These are phyloP conservation scores for Colletotrichum shisoi DNA, from an alignment of 2,329 filamentous ascomycete species.

Conservation along the genomic window DNA sequence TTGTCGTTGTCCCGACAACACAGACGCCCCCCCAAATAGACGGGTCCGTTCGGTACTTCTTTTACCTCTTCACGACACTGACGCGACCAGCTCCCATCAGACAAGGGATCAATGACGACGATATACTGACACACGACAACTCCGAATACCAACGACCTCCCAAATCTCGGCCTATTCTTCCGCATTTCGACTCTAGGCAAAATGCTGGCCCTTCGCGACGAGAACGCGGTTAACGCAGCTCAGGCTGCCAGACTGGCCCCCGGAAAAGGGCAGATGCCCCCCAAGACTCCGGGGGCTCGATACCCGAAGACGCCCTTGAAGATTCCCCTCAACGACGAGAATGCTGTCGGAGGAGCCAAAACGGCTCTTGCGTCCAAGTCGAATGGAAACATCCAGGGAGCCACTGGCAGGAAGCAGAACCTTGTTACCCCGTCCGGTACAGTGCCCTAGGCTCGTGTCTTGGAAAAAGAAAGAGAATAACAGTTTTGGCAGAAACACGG, in stretches of 20 bases:
- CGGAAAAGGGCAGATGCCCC: constrained; percentile 55
- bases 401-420: constrained; percentile 36
- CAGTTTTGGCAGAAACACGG: constrained; percentile 61
- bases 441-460: constrained; percentile 22
- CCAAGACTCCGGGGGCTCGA: constrained; percentile 81
- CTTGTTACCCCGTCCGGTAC: constrained; percentile 40
- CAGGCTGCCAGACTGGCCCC: constrained; percentile 38
- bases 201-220: constrained; percentile 40
- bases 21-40: constrained; percentile 30
- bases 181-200: constrained; percentile 8
- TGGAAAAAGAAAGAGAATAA: constrained; percentile 26
- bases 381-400: constrained; percentile 46
- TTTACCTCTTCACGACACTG: constrained; percentile 17
- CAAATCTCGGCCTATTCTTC: not conserved
- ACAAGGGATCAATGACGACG: constrained; percentile 7
- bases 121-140: not conserved
- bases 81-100: constrained; percentile 8
- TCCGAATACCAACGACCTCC: not conserved
- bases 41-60: constrained; percentile 18
- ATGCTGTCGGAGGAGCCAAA: constrained; percentile 71
- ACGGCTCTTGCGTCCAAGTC: constrained; percentile 63
- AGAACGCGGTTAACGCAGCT: constrained; percentile 40
- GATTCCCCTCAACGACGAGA: constrained; percentile 83
- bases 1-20: constrained; percentile 31
- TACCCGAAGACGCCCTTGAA: constrained; percentile 85